Percentiles rank a stretch among this genome's conserved stretches.
These are phyloP conservation scores for Boletellus dicymbophilus DNA, from an alignment of 1,284 basidiomycete species.

Conservation along the genomic window DNA sequence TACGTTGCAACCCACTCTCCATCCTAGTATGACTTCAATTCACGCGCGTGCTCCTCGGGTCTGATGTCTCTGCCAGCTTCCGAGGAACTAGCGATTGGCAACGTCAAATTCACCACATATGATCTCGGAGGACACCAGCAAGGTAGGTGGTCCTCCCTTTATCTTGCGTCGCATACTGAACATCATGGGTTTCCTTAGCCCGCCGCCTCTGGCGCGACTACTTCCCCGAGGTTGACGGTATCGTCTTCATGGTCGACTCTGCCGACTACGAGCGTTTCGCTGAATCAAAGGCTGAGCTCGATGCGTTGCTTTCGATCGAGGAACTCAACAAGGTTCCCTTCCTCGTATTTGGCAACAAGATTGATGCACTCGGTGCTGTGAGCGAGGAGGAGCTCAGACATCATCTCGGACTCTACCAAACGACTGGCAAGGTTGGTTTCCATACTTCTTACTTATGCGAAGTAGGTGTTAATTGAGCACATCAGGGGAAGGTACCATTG, in stretches of 20 bases:
- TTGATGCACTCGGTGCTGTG: constrained; percentile 97
- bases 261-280: constrained; percentile 96
- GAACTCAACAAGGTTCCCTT: constrained; percentile 96
- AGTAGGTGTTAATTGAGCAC: constrained; percentile 4
- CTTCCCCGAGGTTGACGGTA: constrained; percentile 99
- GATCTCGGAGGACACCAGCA: constrained; percentile 98
- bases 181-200: constrained; percentile 49
- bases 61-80: constrained; percentile 65
- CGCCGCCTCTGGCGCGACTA: constrained; percentile 99
- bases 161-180: constrained; percentile 1
- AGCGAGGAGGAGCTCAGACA: constrained; percentile 98
- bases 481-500: constrained; percentile 93
- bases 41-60: neutral
- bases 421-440: constrained; percentile 89
- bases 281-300: constrained; percentile 97
- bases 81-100: constrained; percentile 98
- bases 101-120: constrained; percentile 99
- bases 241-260: constrained; percentile 97
- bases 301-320: constrained; percentile 93
- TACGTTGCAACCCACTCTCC: constrained; percentile 96
- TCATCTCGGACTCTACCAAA: constrained; percentile 95
- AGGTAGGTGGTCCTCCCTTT: constrained; percentile 51
- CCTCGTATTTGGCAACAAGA: constrained; percentile 99
- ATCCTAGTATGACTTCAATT: constrained; percentile 75
- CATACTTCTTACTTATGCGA: neutral